phyloP scores from a whole-genome alignment of 257 asterid genomes.

The Lycium barbarum region DNA sequence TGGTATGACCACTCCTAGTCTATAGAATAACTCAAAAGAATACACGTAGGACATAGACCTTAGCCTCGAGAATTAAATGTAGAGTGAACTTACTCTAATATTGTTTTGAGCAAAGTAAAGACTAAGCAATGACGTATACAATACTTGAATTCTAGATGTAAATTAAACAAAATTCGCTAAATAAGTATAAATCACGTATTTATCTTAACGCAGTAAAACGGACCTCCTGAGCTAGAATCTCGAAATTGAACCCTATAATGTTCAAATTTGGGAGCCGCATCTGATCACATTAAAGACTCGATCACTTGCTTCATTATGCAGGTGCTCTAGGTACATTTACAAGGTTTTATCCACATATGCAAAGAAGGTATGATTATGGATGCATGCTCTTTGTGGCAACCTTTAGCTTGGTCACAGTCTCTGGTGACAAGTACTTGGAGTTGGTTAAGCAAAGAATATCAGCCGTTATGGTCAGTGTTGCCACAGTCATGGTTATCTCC shows the following conservation, averaged over 20 bases:
- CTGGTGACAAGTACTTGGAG: conserved; percentile 65
- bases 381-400: conserved; percentile 69
- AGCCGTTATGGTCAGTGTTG: conserved; percentile 66
- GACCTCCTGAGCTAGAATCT: neutral
- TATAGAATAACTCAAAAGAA: neutral
- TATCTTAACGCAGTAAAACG: neutral
- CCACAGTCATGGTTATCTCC: conserved; percentile 62
- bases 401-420: conserved; percentile 72
- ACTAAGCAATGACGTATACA: neutral
- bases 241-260: rapidly evolving
- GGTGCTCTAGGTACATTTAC: conserved; percentile 61
- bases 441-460: conserved; percentile 67
- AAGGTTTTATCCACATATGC: conserved; percentile 65
- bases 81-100: neutral
- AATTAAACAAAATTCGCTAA: neutral
- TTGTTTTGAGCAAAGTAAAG: neutral
- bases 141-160: neutral
- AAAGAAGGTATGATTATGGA: conserved; percentile 76
- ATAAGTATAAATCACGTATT: too few species aligned
- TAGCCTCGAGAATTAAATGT: neutral
- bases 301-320: conserved; percentile 37
- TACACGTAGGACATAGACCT: neutral
- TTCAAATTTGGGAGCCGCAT: neutral
- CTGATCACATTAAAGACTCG: neutral
- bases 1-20: neutral